phyloP scores from a whole-genome alignment of 1,284 basidiomycete species.

The Cryptococcus jaspeensis region DNA sequence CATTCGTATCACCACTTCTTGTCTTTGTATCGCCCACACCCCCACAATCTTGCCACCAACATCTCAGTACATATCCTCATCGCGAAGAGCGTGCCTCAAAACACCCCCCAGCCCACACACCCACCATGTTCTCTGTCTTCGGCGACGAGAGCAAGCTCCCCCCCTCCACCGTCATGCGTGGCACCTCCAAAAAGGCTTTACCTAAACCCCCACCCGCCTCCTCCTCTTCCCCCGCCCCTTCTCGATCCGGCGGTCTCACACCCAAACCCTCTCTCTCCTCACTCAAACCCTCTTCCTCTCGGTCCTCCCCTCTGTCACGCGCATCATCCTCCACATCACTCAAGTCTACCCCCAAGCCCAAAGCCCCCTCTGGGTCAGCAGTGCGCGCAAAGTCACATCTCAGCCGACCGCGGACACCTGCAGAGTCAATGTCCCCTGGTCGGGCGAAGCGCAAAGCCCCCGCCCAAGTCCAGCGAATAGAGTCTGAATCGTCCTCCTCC shows the following conservation, averaged over 20 bases:
- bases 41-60: too few species aligned
- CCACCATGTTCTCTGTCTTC: conserved; percentile 35
- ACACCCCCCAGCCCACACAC: too few species aligned
- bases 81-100: too few species aligned
- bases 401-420: conserved; percentile 2
- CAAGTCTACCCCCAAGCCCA: background rate
- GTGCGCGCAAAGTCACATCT: background rate
- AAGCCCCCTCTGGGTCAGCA: background rate
- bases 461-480: conserved; percentile 5
- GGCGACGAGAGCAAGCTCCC: conserved; percentile 19
- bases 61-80: too few species aligned
- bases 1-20: too few species aligned
- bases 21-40: too few species aligned
- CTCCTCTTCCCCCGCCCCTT: background rate
- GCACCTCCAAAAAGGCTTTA: conserved; percentile 25
- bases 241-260: background rate
- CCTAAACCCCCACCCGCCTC: conserved; percentile 16
- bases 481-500: conserved; percentile 21
- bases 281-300: background rate
- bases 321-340: background rate
- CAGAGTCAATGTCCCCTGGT: conserved; percentile 4
- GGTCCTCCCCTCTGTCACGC: conserved; percentile 1
- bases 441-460: conserved; percentile 12
- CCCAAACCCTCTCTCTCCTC: background rate
- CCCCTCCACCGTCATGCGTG: conserved; percentile 15